These are phyloP conservation scores for Spinacia oleracea DNA, from an alignment of 179 eudicot genomes.

Conservation along the genomic window DNA sequence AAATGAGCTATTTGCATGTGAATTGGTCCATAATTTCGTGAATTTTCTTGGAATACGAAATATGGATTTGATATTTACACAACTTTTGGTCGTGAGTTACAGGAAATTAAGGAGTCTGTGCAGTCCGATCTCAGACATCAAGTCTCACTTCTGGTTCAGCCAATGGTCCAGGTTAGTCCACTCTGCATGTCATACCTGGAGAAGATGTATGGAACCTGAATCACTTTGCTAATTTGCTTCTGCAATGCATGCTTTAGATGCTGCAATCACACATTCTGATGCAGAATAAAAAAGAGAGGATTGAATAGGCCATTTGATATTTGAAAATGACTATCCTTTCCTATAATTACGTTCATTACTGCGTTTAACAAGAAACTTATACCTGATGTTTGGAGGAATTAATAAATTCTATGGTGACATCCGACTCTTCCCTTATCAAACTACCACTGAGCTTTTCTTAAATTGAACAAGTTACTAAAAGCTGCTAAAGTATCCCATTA, in stretches of 20 bases:
- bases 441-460: background rate
- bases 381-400: background rate
- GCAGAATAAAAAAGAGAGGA: too few species aligned
- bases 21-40: background rate
- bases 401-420: background rate
- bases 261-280: too few species aligned
- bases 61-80: background rate
- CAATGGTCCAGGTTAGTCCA: slow-evolving; percentile 81
- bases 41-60: background rate
- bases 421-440: background rate
- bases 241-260: too few species aligned
- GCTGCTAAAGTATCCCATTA: background rate
- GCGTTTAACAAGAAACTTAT: background rate
- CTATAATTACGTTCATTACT: background rate
- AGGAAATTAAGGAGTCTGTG: slow-evolving; percentile 82
- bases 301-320: background rate
- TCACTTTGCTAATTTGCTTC: too few species aligned
- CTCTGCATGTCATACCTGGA: background rate
- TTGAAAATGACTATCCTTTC: background rate
- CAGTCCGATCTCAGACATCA: slow-evolving; percentile 86
- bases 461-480: background rate
- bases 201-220: too few species aligned
- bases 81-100: slow-evolving; percentile 23
- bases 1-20: background rate
- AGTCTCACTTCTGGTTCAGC: slow-evolving; percentile 90